Percentiles rank a stretch among this genome's conserved stretches.
Conservation (phyloP, 495 filamentous ascomycete genomes). For the Articulospora tetracladia region DNA sequence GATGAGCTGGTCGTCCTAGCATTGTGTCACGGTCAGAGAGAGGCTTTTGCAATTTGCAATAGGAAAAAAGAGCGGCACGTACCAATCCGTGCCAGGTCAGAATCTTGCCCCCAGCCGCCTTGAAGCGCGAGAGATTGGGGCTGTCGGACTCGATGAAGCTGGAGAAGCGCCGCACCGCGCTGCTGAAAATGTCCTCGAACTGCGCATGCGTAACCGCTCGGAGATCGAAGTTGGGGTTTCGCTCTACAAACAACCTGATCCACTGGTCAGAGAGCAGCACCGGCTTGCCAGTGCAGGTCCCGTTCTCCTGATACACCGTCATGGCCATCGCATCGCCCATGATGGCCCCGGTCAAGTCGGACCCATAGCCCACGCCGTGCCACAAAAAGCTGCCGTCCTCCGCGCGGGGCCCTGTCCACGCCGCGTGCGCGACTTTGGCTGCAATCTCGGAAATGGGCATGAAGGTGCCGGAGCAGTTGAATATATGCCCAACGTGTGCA, state of each 20-base stretch:
- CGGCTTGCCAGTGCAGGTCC: too few species aligned
- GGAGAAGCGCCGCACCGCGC: neutral
- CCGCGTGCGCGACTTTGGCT: neutral
- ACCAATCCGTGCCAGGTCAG: slow-evolving; percentile 45
- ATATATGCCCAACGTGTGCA: neutral
- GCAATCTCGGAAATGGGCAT: neutral
- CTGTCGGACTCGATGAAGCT: slow-evolving; percentile 5
- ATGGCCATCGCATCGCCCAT: too few species aligned
- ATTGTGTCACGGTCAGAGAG: neutral
- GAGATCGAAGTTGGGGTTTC: slow-evolving; percentile 17
- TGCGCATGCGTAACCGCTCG: slow-evolving; percentile 14
- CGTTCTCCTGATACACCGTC: too few species aligned
- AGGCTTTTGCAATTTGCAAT: too few species aligned
- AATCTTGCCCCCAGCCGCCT: slow-evolving; percentile 40
- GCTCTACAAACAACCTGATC: slow-evolving; percentile 13
- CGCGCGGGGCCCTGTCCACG: slow-evolving; percentile 8
- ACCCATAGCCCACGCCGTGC: slow-evolving; percentile 12
- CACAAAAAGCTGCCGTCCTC: slow-evolving; percentile 7
- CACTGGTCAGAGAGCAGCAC: neutral
- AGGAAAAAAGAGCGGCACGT: neutral
- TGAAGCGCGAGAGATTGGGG: slow-evolving; percentile 38
- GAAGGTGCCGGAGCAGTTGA: neutral
- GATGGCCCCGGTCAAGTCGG: neutral
- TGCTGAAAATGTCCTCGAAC: slow-evolving; percentile 5
- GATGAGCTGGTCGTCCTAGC: neutral